Evolutionary conservation across 306 rosid species (phyloP).

Genomic region (Hippophae tibetana): DNA sequence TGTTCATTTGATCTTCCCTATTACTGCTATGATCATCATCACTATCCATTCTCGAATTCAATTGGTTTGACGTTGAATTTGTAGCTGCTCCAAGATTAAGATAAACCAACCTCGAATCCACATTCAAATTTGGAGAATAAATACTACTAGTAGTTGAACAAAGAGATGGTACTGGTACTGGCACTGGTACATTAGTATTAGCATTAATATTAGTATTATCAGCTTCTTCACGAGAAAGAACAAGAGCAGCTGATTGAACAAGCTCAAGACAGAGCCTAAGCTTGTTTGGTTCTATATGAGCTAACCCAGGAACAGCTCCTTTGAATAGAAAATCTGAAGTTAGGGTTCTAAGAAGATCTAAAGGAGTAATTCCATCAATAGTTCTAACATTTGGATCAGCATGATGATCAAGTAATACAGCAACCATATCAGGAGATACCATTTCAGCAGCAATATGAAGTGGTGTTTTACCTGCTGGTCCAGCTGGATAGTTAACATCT

Average conservation of each 20-base stretch:
- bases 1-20: constrained; percentile 34
- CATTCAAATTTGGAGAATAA: constrained; percentile 45
- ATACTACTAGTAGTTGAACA: constrained; percentile 11
- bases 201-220: constrained; percentile 31
- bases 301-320: constrained; percentile 92
- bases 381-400: constrained; percentile 92
- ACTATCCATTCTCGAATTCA: constrained; percentile 45
- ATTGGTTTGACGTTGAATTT: constrained; percentile 20
- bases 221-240: constrained; percentile 72
- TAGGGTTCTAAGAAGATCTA: constrained; percentile 93
- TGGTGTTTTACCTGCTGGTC: constrained; percentile 74
- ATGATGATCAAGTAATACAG: constrained; percentile 93
- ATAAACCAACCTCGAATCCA: constrained; percentile 83
- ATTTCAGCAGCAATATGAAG: constrained; percentile 79
- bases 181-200: constrained; percentile 42
- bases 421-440: constrained; percentile 98
- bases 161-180: constrained; percentile 20
- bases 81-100: constrained; percentile 67
- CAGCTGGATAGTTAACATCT: constrained; percentile 72
- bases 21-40: constrained; percentile 32
- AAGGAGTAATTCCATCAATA: constrained; percentile 62
- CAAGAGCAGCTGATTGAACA: constrained; percentile 92
- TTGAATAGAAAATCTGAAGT: constrained; percentile 94
- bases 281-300: constrained; percentile 90
- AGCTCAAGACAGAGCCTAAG: constrained; percentile 83